Evolutionary conservation across 2,329 filamentous ascomycete species (phyloP).

Genomic region (Lecanicillium sp.): DNA sequence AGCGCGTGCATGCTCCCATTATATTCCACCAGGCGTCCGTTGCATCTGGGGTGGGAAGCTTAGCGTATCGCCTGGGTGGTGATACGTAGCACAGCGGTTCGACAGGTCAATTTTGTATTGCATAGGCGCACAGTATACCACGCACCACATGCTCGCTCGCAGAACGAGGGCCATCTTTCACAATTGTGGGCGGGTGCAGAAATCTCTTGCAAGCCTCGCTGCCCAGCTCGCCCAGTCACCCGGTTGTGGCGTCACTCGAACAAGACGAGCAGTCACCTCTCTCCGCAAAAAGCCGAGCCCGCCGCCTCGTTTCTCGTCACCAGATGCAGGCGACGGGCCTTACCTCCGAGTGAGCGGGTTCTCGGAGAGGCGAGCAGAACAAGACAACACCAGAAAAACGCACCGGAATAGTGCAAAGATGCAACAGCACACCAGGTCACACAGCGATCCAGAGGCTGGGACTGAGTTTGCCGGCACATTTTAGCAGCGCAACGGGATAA

Average conservation of each 20-base stretch:
- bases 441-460: neutral
- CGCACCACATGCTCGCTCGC: too few species aligned
- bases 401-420: neutral
- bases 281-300: slow-evolving; percentile 1
- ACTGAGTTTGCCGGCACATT: neutral
- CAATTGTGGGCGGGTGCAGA: slow-evolving; percentile 3
- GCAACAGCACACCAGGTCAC: neutral
- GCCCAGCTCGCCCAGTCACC: too few species aligned
- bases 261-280: neutral
- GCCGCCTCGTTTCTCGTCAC: neutral
- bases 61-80: slow-evolving; percentile 2
- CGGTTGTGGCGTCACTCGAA: slow-evolving; percentile 3
- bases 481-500: neutral
- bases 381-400: neutral
- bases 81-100: neutral
- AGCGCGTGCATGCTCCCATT: neutral
- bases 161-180: neutral
- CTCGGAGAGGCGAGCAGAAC: neutral
- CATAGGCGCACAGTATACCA: too few species aligned
- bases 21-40: neutral
- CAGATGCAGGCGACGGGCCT: neutral
- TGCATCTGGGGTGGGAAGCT: neutral
- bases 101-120: neutral
- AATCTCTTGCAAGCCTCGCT: neutral
- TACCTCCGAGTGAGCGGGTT: neutral